Evolutionary conservation across 495 filamentous ascomycete species (phyloP).

Genomic region (Penicillium roqueforti): DNA sequence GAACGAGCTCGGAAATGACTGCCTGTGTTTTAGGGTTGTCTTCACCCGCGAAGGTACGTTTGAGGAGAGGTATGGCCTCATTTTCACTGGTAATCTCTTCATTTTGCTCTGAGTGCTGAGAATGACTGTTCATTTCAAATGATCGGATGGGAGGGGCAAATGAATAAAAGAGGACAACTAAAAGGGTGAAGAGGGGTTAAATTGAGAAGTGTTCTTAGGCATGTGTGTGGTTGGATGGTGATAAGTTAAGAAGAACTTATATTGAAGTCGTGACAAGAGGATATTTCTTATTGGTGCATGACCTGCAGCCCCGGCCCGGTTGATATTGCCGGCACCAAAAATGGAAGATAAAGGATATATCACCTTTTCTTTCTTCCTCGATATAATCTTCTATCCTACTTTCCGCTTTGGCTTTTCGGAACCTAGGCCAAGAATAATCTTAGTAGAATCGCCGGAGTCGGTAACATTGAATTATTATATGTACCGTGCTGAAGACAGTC

Average conservation of each 20-base stretch:
- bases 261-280: not conserved
- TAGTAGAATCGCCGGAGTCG: too few species aligned
- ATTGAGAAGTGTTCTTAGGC: not conserved
- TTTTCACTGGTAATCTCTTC: not conserved
- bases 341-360: too few species aligned
- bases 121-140: not conserved
- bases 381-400: too few species aligned
- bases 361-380: too few species aligned
- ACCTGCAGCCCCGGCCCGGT: too few species aligned
- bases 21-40: slow-evolving; percentile 4
- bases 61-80: not conserved
- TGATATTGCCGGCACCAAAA: too few species aligned
- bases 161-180: not conserved
- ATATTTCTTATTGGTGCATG: not conserved
- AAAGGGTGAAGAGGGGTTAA: not conserved
- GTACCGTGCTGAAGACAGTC: too few species aligned
- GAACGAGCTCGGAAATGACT: not conserved
- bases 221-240: not conserved
- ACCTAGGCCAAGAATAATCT: too few species aligned
- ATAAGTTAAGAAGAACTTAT: not conserved
- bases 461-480: too few species aligned
- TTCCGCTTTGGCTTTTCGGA: too few species aligned
- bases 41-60: not conserved
- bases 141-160: not conserved
- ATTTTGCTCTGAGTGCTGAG: not conserved